Evolutionary conservation across 768 basidiomycete species (phyloP).

Genomic region (Boletus sp.): DNA sequence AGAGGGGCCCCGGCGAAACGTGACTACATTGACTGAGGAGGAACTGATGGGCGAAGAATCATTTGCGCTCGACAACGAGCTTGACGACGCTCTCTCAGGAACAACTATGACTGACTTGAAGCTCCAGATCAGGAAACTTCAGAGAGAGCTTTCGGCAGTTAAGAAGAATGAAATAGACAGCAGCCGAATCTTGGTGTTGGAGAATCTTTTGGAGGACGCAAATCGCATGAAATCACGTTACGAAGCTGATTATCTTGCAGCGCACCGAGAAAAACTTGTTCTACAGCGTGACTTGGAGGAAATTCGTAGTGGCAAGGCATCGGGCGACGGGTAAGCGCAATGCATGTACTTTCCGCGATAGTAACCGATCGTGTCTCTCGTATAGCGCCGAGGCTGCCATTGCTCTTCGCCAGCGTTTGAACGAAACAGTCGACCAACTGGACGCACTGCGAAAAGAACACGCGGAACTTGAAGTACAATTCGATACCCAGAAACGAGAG

Average conservation of each 20-base stretch:
- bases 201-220: constrained; percentile 88
- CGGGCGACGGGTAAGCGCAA: constrained; percentile 69
- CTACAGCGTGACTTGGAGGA: constrained; percentile 83
- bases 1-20: constrained; percentile 15
- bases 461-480: constrained; percentile 67
- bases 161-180: constrained; percentile 74
- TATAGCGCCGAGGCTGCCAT: constrained; percentile 80
- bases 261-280: constrained; percentile 78
- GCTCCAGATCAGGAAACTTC: constrained; percentile 75
- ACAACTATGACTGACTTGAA: constrained; percentile 92
- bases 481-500: constrained; percentile 59
- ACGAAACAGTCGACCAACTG: constrained; percentile 81
- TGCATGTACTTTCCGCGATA: not conserved
- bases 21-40: constrained; percentile 40
- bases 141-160: constrained; percentile 75
- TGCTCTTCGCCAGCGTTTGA: constrained; percentile 81
- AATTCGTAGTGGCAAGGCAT: constrained; percentile 80
- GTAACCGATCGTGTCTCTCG: constrained; percentile 2
- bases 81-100: constrained; percentile 82
- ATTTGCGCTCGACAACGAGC: constrained; percentile 75
- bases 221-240: constrained; percentile 87
- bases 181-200: constrained; percentile 77
- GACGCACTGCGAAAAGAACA: constrained; percentile 68
- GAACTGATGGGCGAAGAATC: constrained; percentile 46
- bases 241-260: constrained; percentile 80